Evolutionary conservation across 202 grass and related monocot genomes (phyloP).

Genomic region (Setaria italica): DNA sequence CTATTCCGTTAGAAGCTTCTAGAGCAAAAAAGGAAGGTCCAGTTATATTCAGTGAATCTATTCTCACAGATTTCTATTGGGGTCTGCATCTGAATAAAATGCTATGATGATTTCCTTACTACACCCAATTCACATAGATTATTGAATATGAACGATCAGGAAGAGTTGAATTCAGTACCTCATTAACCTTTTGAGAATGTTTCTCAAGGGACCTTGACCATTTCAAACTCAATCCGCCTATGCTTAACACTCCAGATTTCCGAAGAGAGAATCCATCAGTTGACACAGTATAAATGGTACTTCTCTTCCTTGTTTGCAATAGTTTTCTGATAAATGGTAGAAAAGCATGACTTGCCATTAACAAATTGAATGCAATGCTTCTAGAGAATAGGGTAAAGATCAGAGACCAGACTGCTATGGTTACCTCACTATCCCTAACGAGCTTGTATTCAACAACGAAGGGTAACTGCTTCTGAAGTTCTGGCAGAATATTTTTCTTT

Average conservation of each 20-base stretch:
- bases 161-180: constrained; percentile 46
- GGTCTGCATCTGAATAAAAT: not conserved
- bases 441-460: constrained; percentile 52
- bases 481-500: constrained; percentile 73
- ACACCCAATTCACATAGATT: constrained; percentile 1
- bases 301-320: constrained; percentile 76
- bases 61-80: not conserved
- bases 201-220: constrained; percentile 95
- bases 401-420: constrained; percentile 2
- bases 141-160: not conserved
- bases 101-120: constrained; percentile 3
- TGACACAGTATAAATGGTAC: constrained; percentile 78
- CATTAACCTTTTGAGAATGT: constrained; percentile 70
- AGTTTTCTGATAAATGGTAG: constrained; percentile 62
- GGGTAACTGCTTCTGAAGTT: constrained; percentile 56
- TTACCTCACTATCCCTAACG: constrained; percentile 78
- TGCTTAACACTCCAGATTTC: constrained; percentile 70
- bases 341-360: constrained; percentile 29
- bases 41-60: constrained; percentile 25
- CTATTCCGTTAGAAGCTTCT: constrained; percentile 8
- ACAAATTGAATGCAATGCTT: constrained; percentile 37
- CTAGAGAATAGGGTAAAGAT: constrained; percentile 26
- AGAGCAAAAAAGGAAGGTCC: constrained; percentile 10
- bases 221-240: constrained; percentile 80
- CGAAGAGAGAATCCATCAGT: constrained; percentile 86